A percentile compares a stretch with the other conserved stretches of the same genome.
Evolutionary conservation across 2,329 filamentous ascomycete species (phyloP).

Genomic region (Pseudogymnoascus destructans): DNA sequence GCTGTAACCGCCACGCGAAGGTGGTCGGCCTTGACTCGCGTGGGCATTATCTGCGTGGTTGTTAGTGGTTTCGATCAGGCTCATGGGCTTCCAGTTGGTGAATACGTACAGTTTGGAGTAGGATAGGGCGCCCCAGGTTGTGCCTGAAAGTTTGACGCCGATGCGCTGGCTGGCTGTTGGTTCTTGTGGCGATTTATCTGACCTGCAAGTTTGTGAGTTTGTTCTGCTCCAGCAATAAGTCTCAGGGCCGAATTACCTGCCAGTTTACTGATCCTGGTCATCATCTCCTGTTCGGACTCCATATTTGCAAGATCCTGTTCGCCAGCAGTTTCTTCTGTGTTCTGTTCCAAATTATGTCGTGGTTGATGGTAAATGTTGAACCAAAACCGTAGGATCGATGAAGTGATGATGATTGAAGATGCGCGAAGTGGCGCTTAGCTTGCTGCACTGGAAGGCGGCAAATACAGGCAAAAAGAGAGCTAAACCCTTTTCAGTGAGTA

Average conservation of each 20-base stretch:
- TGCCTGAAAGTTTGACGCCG: slow-evolving; percentile 28
- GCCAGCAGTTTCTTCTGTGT: not conserved
- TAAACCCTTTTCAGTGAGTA: slow-evolving; percentile 2
- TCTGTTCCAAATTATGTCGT: not conserved
- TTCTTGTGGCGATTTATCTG: slow-evolving; percentile 73
- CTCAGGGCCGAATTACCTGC: slow-evolving; percentile 33
- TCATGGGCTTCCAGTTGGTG: not conserved
- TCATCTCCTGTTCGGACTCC: slow-evolving; percentile 41
- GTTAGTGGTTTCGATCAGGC: slow-evolving; percentile 14
- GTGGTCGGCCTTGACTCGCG: slow-evolving; percentile 20
- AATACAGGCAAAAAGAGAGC: not conserved
- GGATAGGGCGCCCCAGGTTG: slow-evolving; percentile 12
- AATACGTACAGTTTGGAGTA: not conserved
- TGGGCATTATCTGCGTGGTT: slow-evolving; percentile 18
- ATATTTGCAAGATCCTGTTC: slow-evolving; percentile 17
- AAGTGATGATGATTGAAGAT: slow-evolving; percentile 3
- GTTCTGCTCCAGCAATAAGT: slow-evolving; percentile 40
- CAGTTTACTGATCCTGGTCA: slow-evolving; percentile 42
- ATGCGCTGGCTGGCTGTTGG: slow-evolving; percentile 34
- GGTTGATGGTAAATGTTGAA: not conserved
- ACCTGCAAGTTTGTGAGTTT: slow-evolving; percentile 33
- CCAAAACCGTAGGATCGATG: not conserved
- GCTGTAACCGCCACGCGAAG: slow-evolving; percentile 18
- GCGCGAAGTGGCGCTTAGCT: slow-evolving; percentile 5
- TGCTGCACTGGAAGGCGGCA: slow-evolving; percentile 3